These are phyloP conservation scores for Alternaria dauci DNA, from an alignment of 2,329 filamentous ascomycete species.

Conservation along the genomic window DNA sequence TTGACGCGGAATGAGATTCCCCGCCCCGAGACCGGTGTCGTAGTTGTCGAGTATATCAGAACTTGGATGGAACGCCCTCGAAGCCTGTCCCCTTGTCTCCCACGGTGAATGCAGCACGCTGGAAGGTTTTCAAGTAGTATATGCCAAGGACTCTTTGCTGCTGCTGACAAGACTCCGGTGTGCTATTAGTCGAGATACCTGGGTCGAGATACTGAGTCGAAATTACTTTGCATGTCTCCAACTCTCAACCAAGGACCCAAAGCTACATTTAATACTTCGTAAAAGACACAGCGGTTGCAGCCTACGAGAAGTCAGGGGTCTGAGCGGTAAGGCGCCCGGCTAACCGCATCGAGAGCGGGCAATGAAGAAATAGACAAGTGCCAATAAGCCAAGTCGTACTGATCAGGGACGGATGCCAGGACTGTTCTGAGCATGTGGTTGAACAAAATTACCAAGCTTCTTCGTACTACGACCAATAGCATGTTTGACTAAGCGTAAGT, in stretches of 20 bases:
- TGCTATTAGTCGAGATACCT: background rate
- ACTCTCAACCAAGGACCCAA: background rate
- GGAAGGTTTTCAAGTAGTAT: background rate
- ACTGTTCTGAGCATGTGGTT: background rate
- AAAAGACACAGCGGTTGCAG: background rate
- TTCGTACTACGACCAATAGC: background rate
- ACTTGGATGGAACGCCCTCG: background rate
- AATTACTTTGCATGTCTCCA: background rate
- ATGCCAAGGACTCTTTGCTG: background rate
- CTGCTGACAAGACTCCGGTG: background rate
- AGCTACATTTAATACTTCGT: background rate
- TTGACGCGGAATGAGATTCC: background rate
- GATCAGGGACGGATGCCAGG: background rate
- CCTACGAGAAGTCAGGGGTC: constrained; percentile 1
- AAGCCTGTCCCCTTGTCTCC: background rate
- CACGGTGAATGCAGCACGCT: background rate
- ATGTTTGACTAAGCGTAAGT: background rate
- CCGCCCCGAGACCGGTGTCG: background rate
- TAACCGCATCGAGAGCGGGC: constrained; percentile 2
- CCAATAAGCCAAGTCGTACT: constrained; percentile 4
- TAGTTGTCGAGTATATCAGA: background rate
- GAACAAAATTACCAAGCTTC: background rate
- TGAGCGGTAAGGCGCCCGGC: constrained; percentile 5
- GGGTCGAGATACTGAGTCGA: background rate
- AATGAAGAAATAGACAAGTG: constrained; percentile 1